Conservation (phyloP, 306 rosid species). For the Dryas alaskensis region DNA sequence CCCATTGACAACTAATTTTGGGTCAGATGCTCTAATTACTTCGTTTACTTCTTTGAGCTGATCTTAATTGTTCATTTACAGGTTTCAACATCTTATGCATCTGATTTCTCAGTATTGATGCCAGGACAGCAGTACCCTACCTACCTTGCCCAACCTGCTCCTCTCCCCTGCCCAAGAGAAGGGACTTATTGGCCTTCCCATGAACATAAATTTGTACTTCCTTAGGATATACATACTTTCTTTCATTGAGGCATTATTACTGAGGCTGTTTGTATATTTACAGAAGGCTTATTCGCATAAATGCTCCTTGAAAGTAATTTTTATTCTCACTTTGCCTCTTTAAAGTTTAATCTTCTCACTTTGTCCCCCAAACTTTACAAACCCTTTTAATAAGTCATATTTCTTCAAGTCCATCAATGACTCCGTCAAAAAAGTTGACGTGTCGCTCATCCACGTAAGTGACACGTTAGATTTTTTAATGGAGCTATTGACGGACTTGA, state of each 20-base stretch:
- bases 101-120: conserved; percentile 81
- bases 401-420: no score
- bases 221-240: conserved; percentile 30
- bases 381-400: no score
- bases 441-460: no score
- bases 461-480: no score
- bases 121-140: conserved; percentile 88
- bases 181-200: conserved; percentile 75
- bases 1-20: no score
- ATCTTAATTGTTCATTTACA: conserved; percentile 24
- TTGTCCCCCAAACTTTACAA: no score
- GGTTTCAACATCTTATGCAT: conserved; percentile 52
- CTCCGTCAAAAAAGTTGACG: no score
- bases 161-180: conserved; percentile 79
- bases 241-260: conserved; percentile 5
- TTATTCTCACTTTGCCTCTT: no score
- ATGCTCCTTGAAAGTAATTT: no score
- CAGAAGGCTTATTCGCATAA: no score
- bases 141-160: conserved; percentile 83
- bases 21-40: neutral
- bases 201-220: conserved; percentile 46
- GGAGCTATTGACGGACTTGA: no score
- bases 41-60: neutral
- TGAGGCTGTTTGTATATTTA: conserved; percentile 16
- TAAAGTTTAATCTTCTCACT: no score